Evolutionary conservation across 305 asterid species (phyloP).

Genomic region (Fraxinus xanthoxyloides): DNA sequence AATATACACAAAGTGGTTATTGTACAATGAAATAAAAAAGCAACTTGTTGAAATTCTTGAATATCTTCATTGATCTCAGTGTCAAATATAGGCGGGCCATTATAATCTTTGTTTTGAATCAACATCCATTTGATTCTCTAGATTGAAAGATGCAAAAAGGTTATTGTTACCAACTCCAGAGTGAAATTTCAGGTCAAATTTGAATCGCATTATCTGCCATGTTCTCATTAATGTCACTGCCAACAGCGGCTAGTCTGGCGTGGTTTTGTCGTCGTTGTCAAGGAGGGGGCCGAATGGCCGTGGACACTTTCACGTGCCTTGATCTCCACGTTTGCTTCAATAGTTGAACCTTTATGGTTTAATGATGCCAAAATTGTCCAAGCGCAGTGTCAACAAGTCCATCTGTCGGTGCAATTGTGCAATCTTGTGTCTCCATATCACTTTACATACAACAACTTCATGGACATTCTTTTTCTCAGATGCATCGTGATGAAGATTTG

Average conservation of each 20-base stretch:
- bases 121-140: background rate
- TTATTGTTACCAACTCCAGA: background rate
- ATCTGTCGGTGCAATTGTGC: background rate
- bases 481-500: background rate
- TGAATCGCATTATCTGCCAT: background rate
- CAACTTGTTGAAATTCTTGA: background rate
- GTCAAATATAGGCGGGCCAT: background rate
- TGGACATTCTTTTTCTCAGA: background rate
- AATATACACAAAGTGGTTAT: background rate
- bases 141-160: background rate
- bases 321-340: background rate
- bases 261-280: background rate
- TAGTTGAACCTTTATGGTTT: background rate
- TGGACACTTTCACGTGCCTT: background rate
- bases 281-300: background rate
- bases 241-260: background rate
- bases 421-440: background rate
- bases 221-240: background rate
- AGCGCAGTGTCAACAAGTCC: background rate
- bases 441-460: background rate
- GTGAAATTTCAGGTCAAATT: background rate
- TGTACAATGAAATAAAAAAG: background rate
- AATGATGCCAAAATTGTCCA: background rate
- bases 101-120: background rate
- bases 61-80: background rate